These are phyloP conservation scores for Coemansia sp. DNA, from an alignment of 192 early-diverging fungal species.

Conservation along the genomic window DNA sequence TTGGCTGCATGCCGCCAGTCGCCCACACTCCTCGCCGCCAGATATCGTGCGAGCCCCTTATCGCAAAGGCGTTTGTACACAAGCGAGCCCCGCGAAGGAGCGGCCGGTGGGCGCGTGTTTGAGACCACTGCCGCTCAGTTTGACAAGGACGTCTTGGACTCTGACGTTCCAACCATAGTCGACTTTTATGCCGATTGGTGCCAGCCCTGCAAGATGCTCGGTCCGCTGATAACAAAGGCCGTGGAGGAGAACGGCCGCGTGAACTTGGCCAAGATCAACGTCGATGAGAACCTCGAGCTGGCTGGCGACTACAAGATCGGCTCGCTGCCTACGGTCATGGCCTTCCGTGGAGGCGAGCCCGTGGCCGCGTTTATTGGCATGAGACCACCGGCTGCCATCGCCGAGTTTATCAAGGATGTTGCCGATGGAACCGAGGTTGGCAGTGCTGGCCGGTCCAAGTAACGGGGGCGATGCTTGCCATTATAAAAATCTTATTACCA, in stretches of 20 bases:
- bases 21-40: background rate
- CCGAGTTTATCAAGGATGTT: conserved; percentile 58
- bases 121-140: conserved; percentile 63
- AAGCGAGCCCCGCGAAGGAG: background rate
- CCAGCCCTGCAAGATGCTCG: conserved; percentile 76
- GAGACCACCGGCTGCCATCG: conserved; percentile 41
- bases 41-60: background rate
- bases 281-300: conserved; percentile 63
- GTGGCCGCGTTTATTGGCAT: conserved; percentile 70
- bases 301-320: conserved; percentile 66
- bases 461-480: background rate
- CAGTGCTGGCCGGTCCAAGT: background rate
- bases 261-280: conserved; percentile 73
- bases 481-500: background rate
- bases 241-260: conserved; percentile 65
- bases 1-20: background rate
- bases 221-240: conserved; percentile 64
- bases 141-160: conserved; percentile 55
- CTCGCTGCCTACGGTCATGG: conserved; percentile 73
- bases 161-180: conserved; percentile 69
- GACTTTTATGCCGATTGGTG: conserved; percentile 82
- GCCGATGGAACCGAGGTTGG: conserved; percentile 6
- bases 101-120: conserved; percentile 10
- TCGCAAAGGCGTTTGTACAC: background rate
- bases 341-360: conserved; percentile 63